These are phyloP conservation scores for Euphorbia peplus DNA, from an alignment of 345 rosid genomes.

Conservation along the genomic window DNA sequence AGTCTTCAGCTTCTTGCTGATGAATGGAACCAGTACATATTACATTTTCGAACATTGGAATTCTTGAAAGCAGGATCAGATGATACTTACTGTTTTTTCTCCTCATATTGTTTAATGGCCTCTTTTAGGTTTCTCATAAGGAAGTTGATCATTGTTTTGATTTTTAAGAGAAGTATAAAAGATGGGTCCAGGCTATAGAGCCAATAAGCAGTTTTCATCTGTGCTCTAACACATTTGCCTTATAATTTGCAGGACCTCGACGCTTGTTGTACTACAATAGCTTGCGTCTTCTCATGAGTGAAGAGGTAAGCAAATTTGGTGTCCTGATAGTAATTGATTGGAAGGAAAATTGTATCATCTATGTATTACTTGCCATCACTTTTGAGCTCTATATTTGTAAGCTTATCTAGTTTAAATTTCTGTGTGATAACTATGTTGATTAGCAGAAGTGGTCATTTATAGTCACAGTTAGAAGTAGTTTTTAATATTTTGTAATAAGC, in stretches of 20 bases:
- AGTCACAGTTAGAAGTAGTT: no score
- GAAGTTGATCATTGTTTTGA: background rate
- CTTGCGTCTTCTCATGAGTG: slow-evolving; percentile 54
- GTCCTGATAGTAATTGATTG: background rate
- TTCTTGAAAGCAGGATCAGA: background rate
- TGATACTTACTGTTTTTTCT: background rate
- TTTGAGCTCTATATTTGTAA: background rate
- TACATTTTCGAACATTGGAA: background rate
- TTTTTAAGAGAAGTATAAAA: background rate
- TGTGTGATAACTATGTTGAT: background rate
- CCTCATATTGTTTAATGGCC: background rate
- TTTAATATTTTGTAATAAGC: background rate
- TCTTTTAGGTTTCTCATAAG: background rate
- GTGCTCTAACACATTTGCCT: background rate
- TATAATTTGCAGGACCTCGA: slow-evolving; percentile 63
- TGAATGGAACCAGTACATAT: background rate
- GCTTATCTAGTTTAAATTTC: background rate
- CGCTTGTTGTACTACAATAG: slow-evolving; percentile 65
- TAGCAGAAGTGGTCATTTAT: background rate
- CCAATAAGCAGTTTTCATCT: background rate
- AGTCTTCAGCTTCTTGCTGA: background rate
- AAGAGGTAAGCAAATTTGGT: slow-evolving; percentile 54
- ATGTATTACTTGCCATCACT: background rate
- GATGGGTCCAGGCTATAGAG: background rate
- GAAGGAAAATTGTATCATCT: background rate